These are phyloP conservation scores for Fusarium robinianum DNA, from an alignment of 2,329 filamentous ascomycete genomes.

Conservation along the genomic window DNA sequence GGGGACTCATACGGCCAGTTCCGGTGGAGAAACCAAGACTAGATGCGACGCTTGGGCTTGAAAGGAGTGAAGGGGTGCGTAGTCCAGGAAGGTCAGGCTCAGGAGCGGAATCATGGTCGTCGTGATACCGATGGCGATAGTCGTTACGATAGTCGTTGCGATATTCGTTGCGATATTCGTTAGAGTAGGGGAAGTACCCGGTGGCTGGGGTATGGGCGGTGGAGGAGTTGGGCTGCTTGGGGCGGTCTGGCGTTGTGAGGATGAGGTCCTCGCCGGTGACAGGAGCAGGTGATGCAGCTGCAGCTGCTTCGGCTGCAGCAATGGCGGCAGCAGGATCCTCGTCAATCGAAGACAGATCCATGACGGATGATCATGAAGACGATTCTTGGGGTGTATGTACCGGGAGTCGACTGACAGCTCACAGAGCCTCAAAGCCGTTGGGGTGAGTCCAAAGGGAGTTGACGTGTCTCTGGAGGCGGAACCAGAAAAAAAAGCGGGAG, in stretches of 20 bases:
- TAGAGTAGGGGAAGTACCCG: conserved; percentile 31
- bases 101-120: conserved; percentile 29
- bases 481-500: conserved; percentile 16
- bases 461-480: conserved; percentile 25
- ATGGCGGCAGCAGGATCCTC: conserved; percentile 35
- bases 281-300: conserved; percentile 25
- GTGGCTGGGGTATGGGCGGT: conserved; percentile 30
- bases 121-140: conserved; percentile 33
- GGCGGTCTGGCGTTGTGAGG: conserved; percentile 36
- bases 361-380: conserved; percentile 5
- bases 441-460: conserved; percentile 29
- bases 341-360: conserved; percentile 36
- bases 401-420: conserved; percentile 23
- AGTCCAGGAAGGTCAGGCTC: conserved; percentile 30
- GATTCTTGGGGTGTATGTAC: conserved; percentile 10
- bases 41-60: conserved; percentile 42
- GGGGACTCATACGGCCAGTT: conserved; percentile 39
- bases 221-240: conserved; percentile 24
- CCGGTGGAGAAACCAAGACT: conserved; percentile 41
- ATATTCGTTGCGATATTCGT: conserved; percentile 32
- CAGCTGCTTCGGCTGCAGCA: conserved; percentile 31
- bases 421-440: conserved; percentile 28
- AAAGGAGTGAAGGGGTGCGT: conserved; percentile 38
- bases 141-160: conserved; percentile 29
- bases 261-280: conserved; percentile 30